phyloP scores from a whole-genome alignment of 257 asterid genomes.

The Plantago ovata region DNA sequence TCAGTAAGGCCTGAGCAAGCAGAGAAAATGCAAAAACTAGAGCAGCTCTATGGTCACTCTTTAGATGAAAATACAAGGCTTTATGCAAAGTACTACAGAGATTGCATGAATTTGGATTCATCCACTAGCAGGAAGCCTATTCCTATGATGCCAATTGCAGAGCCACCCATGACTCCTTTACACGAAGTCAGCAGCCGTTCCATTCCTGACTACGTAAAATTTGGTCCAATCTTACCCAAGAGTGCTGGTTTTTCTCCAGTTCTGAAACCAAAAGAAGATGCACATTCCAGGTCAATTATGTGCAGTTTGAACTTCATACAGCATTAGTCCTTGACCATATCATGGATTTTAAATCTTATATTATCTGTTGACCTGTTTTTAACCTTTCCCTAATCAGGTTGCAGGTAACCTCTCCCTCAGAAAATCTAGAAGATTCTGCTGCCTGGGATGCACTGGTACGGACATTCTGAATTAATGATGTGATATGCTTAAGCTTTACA shows the following conservation, averaged over 20 bases:
- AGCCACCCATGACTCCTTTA: slow-evolving; percentile 77
- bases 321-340: not conserved
- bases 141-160: slow-evolving; percentile 80
- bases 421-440: slow-evolving; percentile 37
- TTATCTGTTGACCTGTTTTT: not conserved
- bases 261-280: slow-evolving; percentile 28
- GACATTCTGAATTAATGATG: not conserved
- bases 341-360: not conserved
- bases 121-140: slow-evolving; percentile 48
- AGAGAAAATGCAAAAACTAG: slow-evolving; percentile 56
- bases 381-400: slow-evolving; percentile 30
- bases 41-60: slow-evolving; percentile 58
- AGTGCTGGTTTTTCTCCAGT: slow-evolving; percentile 72
- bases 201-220: slow-evolving; percentile 73
- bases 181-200: slow-evolving; percentile 50
- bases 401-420: slow-evolving; percentile 28
- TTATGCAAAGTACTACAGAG: slow-evolving; percentile 65
- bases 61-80: slow-evolving; percentile 73
- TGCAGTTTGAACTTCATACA: not conserved
- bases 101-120: slow-evolving; percentile 58
- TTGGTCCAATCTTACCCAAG: slow-evolving; percentile 77
- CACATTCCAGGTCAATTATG: slow-evolving; percentile 32
- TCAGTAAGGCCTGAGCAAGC: slow-evolving; percentile 86
- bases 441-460: slow-evolving; percentile 51
- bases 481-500: not conserved